Base-by-base conservation (phyloP, 192 early-diverging fungal genomes). In the Coemansia sp. region DNA sequence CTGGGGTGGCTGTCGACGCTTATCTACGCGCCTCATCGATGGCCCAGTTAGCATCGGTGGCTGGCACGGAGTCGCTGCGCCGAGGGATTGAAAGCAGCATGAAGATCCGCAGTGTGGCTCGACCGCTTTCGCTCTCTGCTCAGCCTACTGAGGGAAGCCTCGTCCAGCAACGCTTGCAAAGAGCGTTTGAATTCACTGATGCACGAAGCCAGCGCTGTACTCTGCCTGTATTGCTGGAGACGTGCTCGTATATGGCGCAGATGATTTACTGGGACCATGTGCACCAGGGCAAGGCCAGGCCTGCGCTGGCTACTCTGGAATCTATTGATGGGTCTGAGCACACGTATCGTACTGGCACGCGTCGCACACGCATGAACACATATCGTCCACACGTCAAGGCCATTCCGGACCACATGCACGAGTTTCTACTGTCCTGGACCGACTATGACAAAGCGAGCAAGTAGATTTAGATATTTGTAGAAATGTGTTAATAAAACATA, bases 181-280 rank as follows among this genome's bases (percentile, higher is more conserved):
- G 36, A 7, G 69, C 70, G 5, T 34, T 76, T 18, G 75, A 71
- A 11, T 55, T 63, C 36, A 41, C 55, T 40, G 64, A 62, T 1
- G 16, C 58, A 22, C 53, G 52, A 36, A 41, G 27, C 2, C 66
- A 62, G 70, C 63, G 70, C 4, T 24, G 50, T 6, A 31, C 40
- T 1, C 50, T 40, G 5, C n/a, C n/a, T 1, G 31, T 34, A 29
- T 24, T 70, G 3, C 60, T 50, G 24, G 76, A 83, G 11, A 64
- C 70, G 5, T 70, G 60, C 8, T 64, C 67, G 3, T 83, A 73
- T 55, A 31, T 83, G 38, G 38, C 81, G 1, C n/a, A 52, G 6
- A 83, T 83, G 76, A 71, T 83, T 2, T 44, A 18, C 1, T 78
- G 76, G 76, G 81, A 83, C 65, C 72, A 71, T 66, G 46, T 78